These are phyloP conservation scores for Ashbya aceris DNA, from an alignment of 1,139 yeast species.

Conservation along the genomic window DNA sequence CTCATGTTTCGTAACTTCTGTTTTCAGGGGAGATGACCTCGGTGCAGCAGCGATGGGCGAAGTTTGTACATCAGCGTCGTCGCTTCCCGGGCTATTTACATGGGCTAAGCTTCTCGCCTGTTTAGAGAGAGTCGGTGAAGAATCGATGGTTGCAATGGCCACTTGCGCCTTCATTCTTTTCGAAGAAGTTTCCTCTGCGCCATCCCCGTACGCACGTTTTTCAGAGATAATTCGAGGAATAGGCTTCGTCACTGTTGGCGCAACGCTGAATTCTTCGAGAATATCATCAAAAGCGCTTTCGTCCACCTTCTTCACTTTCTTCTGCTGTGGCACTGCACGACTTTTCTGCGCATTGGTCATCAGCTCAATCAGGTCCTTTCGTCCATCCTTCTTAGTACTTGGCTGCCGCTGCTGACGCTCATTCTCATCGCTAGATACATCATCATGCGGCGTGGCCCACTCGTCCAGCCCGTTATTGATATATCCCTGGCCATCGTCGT, in stretches of 20 bases:
- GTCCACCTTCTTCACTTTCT: conserved; percentile 29
- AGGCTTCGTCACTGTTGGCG: conserved; percentile 7
- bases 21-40: conserved; percentile 1
- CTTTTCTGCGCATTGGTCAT: conserved; percentile 21
- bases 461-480: conserved; percentile 89
- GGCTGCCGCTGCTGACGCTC: conserved; percentile 35
- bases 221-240: conserved; percentile 2
- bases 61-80: conserved; percentile 13
- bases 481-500: conserved; percentile 76
- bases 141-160: conserved; percentile 2
- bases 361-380: conserved; percentile 18
- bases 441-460: conserved; percentile 41
- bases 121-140: conserved; percentile 15
- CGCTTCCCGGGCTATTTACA: conserved; percentile 7
- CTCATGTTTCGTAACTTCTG: conserved; percentile 5
- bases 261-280: conserved; percentile 35
- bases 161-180: too few species aligned
- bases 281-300: conserved; percentile 39
- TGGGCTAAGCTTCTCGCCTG: conserved; percentile 1
- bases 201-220: conserved; percentile 4
- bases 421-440: conserved; percentile 11
- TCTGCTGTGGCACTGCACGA: conserved; percentile 13
- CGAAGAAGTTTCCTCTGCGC: not conserved
- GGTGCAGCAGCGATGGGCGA: conserved; percentile 15
- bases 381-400: conserved; percentile 32